Percentiles rank a stretch among this genome's conserved stretches.
These are phyloP conservation scores for Russula sp. DNA, from an alignment of 768 basidiomycete species.

Conservation along the genomic window DNA sequence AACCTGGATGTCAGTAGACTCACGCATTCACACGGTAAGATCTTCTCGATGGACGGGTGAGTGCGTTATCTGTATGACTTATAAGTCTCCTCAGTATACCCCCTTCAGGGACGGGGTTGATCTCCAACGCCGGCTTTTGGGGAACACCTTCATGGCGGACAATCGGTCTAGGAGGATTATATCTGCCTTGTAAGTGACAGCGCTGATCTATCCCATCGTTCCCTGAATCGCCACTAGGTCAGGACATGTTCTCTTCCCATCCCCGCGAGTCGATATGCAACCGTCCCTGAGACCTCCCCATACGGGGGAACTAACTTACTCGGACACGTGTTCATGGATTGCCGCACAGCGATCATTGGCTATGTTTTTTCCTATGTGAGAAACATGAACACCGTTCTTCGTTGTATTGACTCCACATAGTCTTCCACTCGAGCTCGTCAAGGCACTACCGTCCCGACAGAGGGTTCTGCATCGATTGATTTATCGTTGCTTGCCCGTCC, in stretches of 20 bases:
- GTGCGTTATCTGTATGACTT: background rate
- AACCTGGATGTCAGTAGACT: conserved; percentile 37
- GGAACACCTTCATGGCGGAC: background rate
- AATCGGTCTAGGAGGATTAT: conserved; percentile 2
- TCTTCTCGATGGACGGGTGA: conserved; percentile 36
- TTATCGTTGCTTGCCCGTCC: conserved; percentile 4
- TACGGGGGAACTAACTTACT: conserved; percentile 33
- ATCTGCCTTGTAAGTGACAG: conserved; percentile 12
- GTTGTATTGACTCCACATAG: conserved; percentile 8
- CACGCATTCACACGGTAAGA: conserved; percentile 32
- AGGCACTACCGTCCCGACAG: conserved; percentile 16
- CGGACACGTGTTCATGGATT: conserved; percentile 44
- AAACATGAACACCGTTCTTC: background rate
- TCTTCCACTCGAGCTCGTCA: conserved; percentile 19
- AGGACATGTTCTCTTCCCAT: conserved; percentile 54
- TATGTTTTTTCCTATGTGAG: conserved; percentile 48
- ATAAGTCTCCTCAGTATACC: background rate
- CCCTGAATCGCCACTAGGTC: conserved; percentile 34
- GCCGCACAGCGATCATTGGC: conserved; percentile 30
- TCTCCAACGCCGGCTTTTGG: conserved; percentile 10
- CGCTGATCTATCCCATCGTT: conserved; percentile 6
- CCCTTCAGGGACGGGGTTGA: background rate
- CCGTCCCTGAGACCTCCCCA: background rate
- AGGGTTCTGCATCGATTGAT: conserved; percentile 20
- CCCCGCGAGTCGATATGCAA: background rate